phyloP scores from a whole-genome alignment of 1,139 yeast species.

The Taphrina flavorubra region DNA sequence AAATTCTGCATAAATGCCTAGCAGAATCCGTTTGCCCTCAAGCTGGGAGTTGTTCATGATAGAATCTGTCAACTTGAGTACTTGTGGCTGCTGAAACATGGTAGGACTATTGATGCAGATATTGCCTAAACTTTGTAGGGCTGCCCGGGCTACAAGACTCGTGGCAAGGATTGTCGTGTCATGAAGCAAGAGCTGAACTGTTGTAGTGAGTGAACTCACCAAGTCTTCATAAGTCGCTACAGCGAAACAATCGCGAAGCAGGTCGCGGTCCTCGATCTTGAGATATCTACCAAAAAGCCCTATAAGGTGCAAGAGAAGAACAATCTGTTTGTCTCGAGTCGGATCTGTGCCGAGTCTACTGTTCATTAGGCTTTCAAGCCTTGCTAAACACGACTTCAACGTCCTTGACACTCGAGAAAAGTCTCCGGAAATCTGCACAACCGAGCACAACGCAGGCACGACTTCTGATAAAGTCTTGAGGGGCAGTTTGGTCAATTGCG shows the following conservation, averaged over 20 bases:
- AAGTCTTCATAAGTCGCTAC: not conserved
- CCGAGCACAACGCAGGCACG: conserved; percentile 67
- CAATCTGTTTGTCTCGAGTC: conserved; percentile 57
- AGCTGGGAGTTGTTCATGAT: conserved; percentile 28
- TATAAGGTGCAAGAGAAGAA: conserved; percentile 64
- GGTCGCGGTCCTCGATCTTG: conserved; percentile 56
- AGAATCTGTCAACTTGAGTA: conserved; percentile 16
- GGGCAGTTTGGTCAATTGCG: conserved; percentile 62
- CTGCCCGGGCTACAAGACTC: conserved; percentile 13
- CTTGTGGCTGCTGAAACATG: conserved; percentile 14
- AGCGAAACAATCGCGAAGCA: conserved; percentile 12
- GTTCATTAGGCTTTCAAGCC: conserved; percentile 13
- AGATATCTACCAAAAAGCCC: conserved; percentile 76
- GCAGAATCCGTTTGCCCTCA: conserved; percentile 20
- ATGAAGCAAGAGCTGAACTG: not conserved
- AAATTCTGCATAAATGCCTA: conserved; percentile 20
- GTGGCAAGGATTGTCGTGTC: not conserved
- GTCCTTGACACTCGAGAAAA: conserved; percentile 63
- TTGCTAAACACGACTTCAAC: conserved; percentile 59
- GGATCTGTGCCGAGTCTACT: conserved; percentile 36
- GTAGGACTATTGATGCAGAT: conserved; percentile 23
- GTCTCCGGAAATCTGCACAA: conserved; percentile 59
- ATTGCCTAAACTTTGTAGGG: conserved; percentile 24
- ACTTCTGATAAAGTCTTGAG: conserved; percentile 66
- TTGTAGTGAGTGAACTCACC: not conserved